Evolutionary conservation across 169 alveolate genomes (phyloP).

Genomic region (Cryptosporidium parvum): DNA sequence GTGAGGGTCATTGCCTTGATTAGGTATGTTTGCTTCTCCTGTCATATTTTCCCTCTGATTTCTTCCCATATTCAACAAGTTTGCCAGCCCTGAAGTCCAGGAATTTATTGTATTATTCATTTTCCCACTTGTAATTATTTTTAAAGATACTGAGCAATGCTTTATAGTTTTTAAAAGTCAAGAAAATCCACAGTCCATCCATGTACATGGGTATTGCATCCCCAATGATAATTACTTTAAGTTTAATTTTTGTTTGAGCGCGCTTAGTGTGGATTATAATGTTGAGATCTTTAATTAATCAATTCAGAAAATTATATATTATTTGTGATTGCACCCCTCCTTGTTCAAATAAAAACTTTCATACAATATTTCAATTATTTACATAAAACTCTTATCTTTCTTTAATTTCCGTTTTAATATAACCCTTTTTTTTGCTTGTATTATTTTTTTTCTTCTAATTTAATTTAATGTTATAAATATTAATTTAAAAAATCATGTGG

Average conservation of each 20-base stretch:
- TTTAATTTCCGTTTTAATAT: too few relatives aligned
- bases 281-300: conserved; percentile 15
- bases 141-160: background rate
- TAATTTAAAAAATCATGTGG: too few relatives aligned
- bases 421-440: too few relatives aligned
- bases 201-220: background rate
- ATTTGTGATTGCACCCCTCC: background rate
- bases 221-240: background rate
- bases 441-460: too few relatives aligned
- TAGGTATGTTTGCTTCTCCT: conserved; percentile 2
- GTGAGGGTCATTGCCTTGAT: background rate
- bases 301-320: conserved; percentile 1
- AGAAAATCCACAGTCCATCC: background rate
- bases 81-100: conserved; percentile 67
- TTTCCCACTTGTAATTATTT: background rate
- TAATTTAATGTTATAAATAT: too few relatives aligned
- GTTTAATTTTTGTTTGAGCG: conserved; percentile 27
- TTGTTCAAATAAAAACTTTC: background rate
- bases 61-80: conserved; percentile 62
- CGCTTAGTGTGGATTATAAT: conserved; percentile 50
- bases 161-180: background rate
- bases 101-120: conserved; percentile 56
- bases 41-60: conserved; percentile 59
- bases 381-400: background rate
- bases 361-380: background rate